These are phyloP conservation scores for Phytophthora ramorum DNA, from an alignment of 352 stramenopile genomes.

Conservation along the genomic window DNA sequence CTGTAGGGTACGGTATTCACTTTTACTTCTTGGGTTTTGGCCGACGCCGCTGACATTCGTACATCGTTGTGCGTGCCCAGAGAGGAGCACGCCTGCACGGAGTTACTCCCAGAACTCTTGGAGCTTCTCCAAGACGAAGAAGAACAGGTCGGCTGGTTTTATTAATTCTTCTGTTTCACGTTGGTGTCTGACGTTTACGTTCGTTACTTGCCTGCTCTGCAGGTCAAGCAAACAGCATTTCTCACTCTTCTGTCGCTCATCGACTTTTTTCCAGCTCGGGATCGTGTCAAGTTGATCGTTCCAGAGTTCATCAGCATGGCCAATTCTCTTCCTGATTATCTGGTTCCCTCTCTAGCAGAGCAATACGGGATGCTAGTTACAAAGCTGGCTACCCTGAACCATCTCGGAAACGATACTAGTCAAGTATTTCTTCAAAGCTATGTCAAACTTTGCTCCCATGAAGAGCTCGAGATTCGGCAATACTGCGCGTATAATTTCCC, in stretches of 20 bases:
- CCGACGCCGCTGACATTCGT: neutral
- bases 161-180: neutral
- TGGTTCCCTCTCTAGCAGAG: slow-evolving; percentile 57
- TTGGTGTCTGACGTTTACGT: neutral
- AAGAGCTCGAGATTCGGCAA: slow-evolving; percentile 68
- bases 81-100: slow-evolving; percentile 66
- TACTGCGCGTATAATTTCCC: slow-evolving; percentile 85
- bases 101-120: slow-evolving; percentile 77
- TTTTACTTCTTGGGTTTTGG: neutral
- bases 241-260: slow-evolving; percentile 73
- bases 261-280: slow-evolving; percentile 69
- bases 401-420: slow-evolving; percentile 61
- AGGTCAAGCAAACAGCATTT: slow-evolving; percentile 86
- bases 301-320: slow-evolving; percentile 68
- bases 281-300: slow-evolving; percentile 70
- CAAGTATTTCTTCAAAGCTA: slow-evolving; percentile 69
- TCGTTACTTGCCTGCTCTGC: neutral
- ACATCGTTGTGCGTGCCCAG: slow-evolving; percentile 18
- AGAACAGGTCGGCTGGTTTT: slow-evolving; percentile 48
- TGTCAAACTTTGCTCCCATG: slow-evolving; percentile 58
- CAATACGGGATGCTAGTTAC: slow-evolving; percentile 67
- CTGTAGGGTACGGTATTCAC: slow-evolving; percentile 55
- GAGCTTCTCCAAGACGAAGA: slow-evolving; percentile 87
- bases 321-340: slow-evolving; percentile 65
- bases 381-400: slow-evolving; percentile 66